Percentiles rank a stretch among this genome's conserved stretches.
phyloP scores from a whole-genome alignment of 1,284 basidiomycete genomes.

The Ustilago hordei region DNA sequence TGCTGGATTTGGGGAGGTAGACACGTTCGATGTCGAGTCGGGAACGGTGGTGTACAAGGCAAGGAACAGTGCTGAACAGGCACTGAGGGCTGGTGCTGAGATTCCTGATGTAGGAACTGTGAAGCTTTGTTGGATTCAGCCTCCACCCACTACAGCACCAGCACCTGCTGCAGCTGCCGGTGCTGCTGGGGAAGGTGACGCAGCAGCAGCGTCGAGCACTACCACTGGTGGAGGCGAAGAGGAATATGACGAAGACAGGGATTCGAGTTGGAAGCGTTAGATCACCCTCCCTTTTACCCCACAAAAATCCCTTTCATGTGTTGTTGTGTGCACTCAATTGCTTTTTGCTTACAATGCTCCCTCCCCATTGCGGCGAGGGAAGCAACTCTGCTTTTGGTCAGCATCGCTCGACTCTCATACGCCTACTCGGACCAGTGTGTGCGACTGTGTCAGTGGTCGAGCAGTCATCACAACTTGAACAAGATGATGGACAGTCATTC shows the following conservation, averaged over 20 bases:
- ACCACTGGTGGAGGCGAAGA: slow-evolving; percentile 22
- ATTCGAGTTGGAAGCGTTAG: slow-evolving; percentile 62
- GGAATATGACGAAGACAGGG: slow-evolving; percentile 52
- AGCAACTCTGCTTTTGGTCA: background rate
- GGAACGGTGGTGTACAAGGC: slow-evolving; percentile 58
- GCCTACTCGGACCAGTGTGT: background rate
- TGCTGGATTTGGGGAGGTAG: slow-evolving; percentile 53
- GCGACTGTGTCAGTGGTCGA: background rate
- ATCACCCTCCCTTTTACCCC: background rate
- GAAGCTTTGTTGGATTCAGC: slow-evolving; percentile 62
- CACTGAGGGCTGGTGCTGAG: slow-evolving; percentile 54
- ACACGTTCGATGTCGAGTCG: slow-evolving; percentile 35
- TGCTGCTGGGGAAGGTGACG: background rate
- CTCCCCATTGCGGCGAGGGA: background rate
- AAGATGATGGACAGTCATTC: too few relatives aligned
- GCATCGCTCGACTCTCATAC: background rate
- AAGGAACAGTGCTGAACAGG: slow-evolving; percentile 57
- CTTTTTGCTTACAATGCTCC: background rate
- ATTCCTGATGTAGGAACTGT: slow-evolving; percentile 61
- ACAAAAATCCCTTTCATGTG: background rate
- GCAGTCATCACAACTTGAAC: too few relatives aligned
- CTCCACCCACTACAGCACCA: slow-evolving; percentile 11
- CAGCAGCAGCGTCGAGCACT: background rate
- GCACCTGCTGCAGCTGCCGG: slow-evolving; percentile 10
- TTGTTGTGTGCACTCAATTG: slow-evolving; percentile 3